Conservation (phyloP, 1,284 basidiomycete genomes). For the Leccinum subrobustum region DNA sequence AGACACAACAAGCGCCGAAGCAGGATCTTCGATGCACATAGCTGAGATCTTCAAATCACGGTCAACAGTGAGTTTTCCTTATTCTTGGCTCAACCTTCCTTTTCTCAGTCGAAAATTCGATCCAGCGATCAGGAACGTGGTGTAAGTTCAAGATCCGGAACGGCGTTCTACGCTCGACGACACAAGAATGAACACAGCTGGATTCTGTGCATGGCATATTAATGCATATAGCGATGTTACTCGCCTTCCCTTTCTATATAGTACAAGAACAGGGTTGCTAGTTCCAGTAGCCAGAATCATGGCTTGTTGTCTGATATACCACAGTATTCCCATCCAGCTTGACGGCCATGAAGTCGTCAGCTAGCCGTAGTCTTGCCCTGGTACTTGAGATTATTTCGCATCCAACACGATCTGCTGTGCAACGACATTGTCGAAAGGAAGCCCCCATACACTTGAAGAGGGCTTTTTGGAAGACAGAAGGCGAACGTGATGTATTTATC, state of each 20-base stretch:
- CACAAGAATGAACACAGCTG: background rate
- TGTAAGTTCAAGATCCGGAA: conserved; percentile 35
- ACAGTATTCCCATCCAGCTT: background rate
- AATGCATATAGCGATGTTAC: background rate
- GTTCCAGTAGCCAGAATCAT: background rate
- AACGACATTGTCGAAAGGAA: background rate
- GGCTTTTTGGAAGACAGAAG: background rate
- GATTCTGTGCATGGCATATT: background rate
- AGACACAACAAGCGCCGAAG: conserved; percentile 9
- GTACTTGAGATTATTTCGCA: background rate
- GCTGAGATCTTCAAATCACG: conserved; percentile 47
- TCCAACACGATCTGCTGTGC: background rate
- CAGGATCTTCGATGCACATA: conserved; percentile 26
- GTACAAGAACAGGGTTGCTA: background rate
- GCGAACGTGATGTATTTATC: background rate
- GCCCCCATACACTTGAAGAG: background rate
- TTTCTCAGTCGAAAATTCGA: background rate
- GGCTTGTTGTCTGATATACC: background rate
- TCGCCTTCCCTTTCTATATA: background rate
- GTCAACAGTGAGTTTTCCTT: conserved; percentile 39
- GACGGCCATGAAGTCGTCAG: background rate
- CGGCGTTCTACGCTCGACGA: conserved; percentile 22
- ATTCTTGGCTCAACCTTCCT: background rate
- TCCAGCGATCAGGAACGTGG: conserved; percentile 40
- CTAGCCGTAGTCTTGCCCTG: background rate